Evolutionary conservation across 2,329 filamentous ascomycete genomes (phyloP).

Genomic region (Leptographium galeiforme): DNA sequence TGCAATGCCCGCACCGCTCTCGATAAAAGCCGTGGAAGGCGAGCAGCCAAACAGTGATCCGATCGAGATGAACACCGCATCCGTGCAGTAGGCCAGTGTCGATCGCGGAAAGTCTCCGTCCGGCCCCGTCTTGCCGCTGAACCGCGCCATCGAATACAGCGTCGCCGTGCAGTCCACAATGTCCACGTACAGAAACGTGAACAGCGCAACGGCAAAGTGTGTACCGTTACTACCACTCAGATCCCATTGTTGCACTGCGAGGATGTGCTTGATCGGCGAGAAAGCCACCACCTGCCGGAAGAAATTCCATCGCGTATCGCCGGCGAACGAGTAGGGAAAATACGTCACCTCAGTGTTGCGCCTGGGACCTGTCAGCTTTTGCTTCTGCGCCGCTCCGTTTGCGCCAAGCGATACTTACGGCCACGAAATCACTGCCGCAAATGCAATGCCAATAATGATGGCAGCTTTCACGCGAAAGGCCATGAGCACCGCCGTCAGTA

Average conservation of each 20-base stretch:
- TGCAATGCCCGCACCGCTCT: constrained; percentile 62
- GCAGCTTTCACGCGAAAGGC: constrained; percentile 63
- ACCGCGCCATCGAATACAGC: constrained; percentile 69
- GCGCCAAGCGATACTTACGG: constrained; percentile 31
- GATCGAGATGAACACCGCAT: constrained; percentile 58
- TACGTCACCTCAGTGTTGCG: constrained; percentile 52
- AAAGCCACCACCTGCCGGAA: constrained; percentile 62
- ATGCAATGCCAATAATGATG: constrained; percentile 57
- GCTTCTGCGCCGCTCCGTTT: neutral
- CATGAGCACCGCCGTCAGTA: constrained; percentile 72
- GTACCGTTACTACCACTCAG: constrained; percentile 37
- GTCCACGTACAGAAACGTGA: constrained; percentile 70
- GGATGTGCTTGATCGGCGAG: constrained; percentile 51
- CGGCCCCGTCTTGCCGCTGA: constrained; percentile 41
- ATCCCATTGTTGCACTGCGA: constrained; percentile 55
- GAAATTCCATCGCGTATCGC: constrained; percentile 53
- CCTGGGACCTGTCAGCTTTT: neutral
- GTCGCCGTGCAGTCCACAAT: constrained; percentile 69
- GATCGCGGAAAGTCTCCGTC: constrained; percentile 78
- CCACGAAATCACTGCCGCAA: constrained; percentile 65
- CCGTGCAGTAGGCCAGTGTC: constrained; percentile 63
- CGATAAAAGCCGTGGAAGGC: constrained; percentile 62
- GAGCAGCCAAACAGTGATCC: constrained; percentile 56
- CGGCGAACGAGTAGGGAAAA: constrained; percentile 53
- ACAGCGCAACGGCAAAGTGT: constrained; percentile 57